phyloP scores from a whole-genome alignment of 345 rosid species.

The Eucalyptus curtisii region DNA sequence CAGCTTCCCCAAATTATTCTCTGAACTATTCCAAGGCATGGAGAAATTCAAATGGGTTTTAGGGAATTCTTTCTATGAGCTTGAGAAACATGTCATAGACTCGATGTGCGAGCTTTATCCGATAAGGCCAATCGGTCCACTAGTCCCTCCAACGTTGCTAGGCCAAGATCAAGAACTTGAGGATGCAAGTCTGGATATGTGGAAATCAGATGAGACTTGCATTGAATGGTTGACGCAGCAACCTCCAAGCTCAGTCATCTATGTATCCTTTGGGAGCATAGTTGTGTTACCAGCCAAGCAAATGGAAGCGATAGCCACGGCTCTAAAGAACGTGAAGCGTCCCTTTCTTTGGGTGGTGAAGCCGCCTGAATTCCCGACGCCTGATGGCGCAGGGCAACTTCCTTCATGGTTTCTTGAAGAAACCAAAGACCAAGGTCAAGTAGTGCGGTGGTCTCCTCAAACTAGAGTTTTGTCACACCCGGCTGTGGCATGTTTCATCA shows the following conservation, averaged over 20 bases:
- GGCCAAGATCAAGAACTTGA: constrained; percentile 8
- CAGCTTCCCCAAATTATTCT: constrained; percentile 1
- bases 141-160: constrained; percentile 27
- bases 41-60: constrained; percentile 24
- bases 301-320: constrained; percentile 23
- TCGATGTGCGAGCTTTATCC: constrained; percentile 25
- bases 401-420: constrained; percentile 16
- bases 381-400: constrained; percentile 5
- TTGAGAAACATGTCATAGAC: constrained; percentile 22
- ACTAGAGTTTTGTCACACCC: constrained; percentile 26
- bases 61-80: constrained; percentile 32
- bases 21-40: constrained; percentile 6
- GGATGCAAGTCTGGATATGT: constrained; percentile 7
- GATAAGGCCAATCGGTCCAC: constrained; percentile 29
- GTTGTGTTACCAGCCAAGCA: constrained; percentile 3
- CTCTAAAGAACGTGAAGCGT: constrained; percentile 4
- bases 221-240: constrained; percentile 30
- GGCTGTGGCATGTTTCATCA: constrained; percentile 28
- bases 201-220: constrained; percentile 30
- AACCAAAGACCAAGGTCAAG: constrained; percentile 19
- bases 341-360: constrained; percentile 45
- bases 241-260: constrained; percentile 14
- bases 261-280: constrained; percentile 41
- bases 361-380: not conserved
- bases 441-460: constrained; percentile 45